phyloP scores from a whole-genome alignment of 345 rosid species.

The Salix udensis region DNA sequence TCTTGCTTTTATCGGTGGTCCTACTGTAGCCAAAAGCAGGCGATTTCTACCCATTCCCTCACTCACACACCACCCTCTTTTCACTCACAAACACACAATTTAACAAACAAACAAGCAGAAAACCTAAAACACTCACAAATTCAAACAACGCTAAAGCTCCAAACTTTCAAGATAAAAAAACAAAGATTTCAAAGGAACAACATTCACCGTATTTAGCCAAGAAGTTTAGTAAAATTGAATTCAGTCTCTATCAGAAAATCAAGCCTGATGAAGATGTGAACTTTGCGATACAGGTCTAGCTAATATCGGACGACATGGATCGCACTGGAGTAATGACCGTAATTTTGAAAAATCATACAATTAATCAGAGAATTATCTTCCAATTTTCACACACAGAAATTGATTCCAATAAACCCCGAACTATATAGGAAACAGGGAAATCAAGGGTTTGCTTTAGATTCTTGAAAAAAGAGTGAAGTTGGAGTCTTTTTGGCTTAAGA shows the following conservation, averaged over 20 bases:
- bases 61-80: constrained; percentile 16
- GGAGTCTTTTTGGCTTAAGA: constrained; percentile 11
- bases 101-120: neutral
- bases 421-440: neutral
- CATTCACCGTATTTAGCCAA: constrained; percentile 18
- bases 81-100: constrained; percentile 11
- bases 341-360: neutral
- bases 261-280: neutral
- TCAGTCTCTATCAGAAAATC: neutral
- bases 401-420: neutral
- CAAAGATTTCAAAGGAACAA: neutral
- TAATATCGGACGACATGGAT: constrained; percentile 88
- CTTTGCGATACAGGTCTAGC: constrained; percentile 32
- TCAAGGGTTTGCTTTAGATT: neutral
- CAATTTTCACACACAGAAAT: neutral
- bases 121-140: constrained; percentile 14
- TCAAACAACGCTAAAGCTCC: neutral
- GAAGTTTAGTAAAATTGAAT: neutral
- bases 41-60: constrained; percentile 78
- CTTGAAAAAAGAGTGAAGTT: neutral
- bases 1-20: constrained; percentile 79
- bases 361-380: neutral
- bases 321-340: constrained; percentile 12
- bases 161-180: constrained; percentile 21
- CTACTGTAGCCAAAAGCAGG: constrained; percentile 68